phyloP scores from a whole-genome alignment of 345 rosid genomes.

The Raphanus sativus region DNA sequence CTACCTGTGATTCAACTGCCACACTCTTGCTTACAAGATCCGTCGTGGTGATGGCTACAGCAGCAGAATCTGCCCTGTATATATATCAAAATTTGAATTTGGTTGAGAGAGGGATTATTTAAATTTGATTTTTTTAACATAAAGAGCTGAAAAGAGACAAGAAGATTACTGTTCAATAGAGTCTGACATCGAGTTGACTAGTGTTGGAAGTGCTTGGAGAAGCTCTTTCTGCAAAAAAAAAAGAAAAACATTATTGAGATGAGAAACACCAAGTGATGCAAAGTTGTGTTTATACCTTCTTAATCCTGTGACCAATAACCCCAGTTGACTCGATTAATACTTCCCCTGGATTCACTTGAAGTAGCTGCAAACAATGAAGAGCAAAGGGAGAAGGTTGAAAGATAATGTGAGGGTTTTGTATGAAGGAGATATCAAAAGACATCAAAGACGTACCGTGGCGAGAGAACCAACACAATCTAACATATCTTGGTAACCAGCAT shows the following conservation, averaged over 20 bases:
- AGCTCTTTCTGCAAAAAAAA: slow-evolving; percentile 64
- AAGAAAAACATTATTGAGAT: neutral
- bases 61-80: slow-evolving; percentile 93
- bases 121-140: neutral
- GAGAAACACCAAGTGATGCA: neutral
- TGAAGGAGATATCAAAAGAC: neutral
- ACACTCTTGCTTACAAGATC: slow-evolving; percentile 98
- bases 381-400: neutral
- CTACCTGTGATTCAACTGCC: slow-evolving; percentile 77
- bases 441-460: slow-evolving; percentile 52
- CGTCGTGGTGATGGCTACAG: slow-evolving; percentile 93
- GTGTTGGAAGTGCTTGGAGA: slow-evolving; percentile 70
- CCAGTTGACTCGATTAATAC: slow-evolving; percentile 92
- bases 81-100: neutral
- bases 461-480: slow-evolving; percentile 70
- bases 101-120: neutral
- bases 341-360: slow-evolving; percentile 58
- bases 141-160: neutral
- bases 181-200: slow-evolving; percentile 60
- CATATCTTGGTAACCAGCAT: slow-evolving; percentile 85
- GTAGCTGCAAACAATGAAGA: slow-evolving; percentile 48
- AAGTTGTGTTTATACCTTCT: slow-evolving; percentile 58
- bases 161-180: slow-evolving; percentile 57
- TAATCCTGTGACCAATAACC: slow-evolving; percentile 89
- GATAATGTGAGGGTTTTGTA: neutral